These are phyloP conservation scores for Mrakiaceae sp. DNA, from an alignment of 1,284 basidiomycete genomes.

Conservation along the genomic window DNA sequence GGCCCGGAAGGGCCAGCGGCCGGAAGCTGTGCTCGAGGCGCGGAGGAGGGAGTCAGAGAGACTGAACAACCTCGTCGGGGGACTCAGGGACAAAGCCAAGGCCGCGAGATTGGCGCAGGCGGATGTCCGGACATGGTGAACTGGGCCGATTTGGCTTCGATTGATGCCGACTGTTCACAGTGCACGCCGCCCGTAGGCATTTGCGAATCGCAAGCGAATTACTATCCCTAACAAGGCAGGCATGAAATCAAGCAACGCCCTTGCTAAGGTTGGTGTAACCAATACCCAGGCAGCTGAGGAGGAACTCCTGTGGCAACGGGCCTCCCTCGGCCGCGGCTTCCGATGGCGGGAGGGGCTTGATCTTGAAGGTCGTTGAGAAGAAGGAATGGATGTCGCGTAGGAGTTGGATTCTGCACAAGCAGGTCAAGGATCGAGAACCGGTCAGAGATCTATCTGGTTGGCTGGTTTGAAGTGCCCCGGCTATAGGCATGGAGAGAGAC, in stretches of 20 bases:
- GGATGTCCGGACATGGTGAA: too few species aligned
- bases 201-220: too few species aligned
- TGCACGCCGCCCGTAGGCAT: too few species aligned
- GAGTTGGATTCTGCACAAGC: conserved; percentile 62
- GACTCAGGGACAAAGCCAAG: conserved; percentile 34
- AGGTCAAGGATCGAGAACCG: conserved; percentile 15
- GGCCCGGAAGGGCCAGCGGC: conserved; percentile 62
- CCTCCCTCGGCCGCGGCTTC: conserved; percentile 18
- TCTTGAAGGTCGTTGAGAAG: conserved; percentile 56
- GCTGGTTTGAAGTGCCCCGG: not conserved
- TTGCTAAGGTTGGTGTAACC: conserved; percentile 41
- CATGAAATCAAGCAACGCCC: conserved; percentile 29
- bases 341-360: conserved; percentile 27
- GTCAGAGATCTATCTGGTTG: not conserved
- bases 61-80: conserved; percentile 55
- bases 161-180: too few species aligned
- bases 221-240: too few species aligned
- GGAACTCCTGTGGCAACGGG: conserved; percentile 23
- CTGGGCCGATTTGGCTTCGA: too few species aligned
- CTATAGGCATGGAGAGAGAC: not conserved
- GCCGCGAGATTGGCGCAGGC: not conserved
- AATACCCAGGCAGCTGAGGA: conserved; percentile 38
- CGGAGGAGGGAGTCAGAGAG: conserved; percentile 59
- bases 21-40: conserved; percentile 65
- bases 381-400: conserved; percentile 69